Evolutionary conservation across 2,329 filamentous ascomycete genomes (phyloP).

Genomic region (Diaporthe sp.): DNA sequence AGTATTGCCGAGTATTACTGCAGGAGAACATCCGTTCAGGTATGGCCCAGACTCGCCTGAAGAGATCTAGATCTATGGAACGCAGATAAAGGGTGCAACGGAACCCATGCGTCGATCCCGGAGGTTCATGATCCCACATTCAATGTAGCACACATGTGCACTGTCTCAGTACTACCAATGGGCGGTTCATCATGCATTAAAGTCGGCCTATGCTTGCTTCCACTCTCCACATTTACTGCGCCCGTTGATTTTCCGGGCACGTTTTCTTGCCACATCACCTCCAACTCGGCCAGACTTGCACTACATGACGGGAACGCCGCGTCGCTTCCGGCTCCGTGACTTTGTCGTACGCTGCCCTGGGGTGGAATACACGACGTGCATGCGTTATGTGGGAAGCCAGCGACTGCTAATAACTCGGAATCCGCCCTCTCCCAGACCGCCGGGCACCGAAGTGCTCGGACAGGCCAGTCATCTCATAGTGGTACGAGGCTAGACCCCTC

Average conservation of each 20-base stretch:
- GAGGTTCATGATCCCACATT: slow-evolving; percentile 11
- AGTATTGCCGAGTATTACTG: slow-evolving; percentile 14
- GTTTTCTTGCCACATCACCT: slow-evolving; percentile 8
- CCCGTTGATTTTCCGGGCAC: not conserved
- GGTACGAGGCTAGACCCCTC: not conserved
- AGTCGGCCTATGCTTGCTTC: slow-evolving; percentile 20
- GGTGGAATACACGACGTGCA: not conserved
- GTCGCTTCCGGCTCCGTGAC: not conserved
- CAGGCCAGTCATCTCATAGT: not conserved
- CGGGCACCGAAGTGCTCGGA: not conserved
- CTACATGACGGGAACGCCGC: not conserved
- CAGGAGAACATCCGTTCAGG: slow-evolving; percentile 6
- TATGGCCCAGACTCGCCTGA: not conserved
- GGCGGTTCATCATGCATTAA: slow-evolving; percentile 8
- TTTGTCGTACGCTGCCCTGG: not conserved
- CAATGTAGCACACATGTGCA: slow-evolving; percentile 6
- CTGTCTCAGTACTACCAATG: slow-evolving; percentile 10
- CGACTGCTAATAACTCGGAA: not conserved
- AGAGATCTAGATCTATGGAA: not conserved
- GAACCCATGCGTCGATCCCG: not conserved
- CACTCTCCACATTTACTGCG: not conserved
- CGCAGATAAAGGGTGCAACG: not conserved
- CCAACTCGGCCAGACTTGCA: not conserved
- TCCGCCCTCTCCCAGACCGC: not conserved
- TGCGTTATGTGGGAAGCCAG: not conserved